Conservation (phyloP, 345 rosid genomes). For the Cardiospermum halicacabum region DNA sequence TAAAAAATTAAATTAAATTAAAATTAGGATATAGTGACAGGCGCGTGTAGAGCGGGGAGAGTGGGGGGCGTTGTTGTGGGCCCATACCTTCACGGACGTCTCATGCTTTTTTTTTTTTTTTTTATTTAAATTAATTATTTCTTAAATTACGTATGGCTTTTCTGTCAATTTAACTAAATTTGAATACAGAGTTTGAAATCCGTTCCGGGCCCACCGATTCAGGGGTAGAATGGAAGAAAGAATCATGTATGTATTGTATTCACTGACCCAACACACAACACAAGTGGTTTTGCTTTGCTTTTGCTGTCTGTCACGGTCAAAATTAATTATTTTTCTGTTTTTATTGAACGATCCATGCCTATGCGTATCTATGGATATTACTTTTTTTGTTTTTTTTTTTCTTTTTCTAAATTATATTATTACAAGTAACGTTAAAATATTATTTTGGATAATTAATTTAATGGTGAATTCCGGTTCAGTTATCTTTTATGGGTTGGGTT, state of each 20-base stretch:
- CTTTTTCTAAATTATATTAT: not conserved
- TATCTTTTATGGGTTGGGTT: not conserved
- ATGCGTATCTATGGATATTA: not conserved
- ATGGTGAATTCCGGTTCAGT: not conserved
- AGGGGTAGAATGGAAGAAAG: not conserved
- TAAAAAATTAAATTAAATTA: not conserved
- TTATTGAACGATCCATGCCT: not conserved
- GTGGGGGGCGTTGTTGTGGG: slow-evolving; percentile 10
- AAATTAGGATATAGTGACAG: slow-evolving; percentile 21
- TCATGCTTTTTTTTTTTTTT: slow-evolving; percentile 11
- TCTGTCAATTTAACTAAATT: slow-evolving; percentile 33
- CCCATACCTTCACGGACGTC: slow-evolving; percentile 22
- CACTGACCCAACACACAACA: not conserved
- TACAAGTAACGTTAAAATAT: not conserved
- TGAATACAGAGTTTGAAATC: slow-evolving; percentile 30
- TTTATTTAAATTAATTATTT: not conserved
- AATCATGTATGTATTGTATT: not conserved
- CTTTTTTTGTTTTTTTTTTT: not conserved
- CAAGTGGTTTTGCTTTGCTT: slow-evolving; percentile 4
- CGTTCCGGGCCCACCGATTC: slow-evolving; percentile 35
- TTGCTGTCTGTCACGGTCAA: not conserved
- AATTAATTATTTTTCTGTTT: not conserved
- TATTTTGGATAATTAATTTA: not conserved
- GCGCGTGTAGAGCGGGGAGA: slow-evolving; percentile 35
- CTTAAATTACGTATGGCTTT: not conserved